Evolutionary conservation across 345 rosid genomes (phyloP).

Genomic region (Camelina laxa): DNA sequence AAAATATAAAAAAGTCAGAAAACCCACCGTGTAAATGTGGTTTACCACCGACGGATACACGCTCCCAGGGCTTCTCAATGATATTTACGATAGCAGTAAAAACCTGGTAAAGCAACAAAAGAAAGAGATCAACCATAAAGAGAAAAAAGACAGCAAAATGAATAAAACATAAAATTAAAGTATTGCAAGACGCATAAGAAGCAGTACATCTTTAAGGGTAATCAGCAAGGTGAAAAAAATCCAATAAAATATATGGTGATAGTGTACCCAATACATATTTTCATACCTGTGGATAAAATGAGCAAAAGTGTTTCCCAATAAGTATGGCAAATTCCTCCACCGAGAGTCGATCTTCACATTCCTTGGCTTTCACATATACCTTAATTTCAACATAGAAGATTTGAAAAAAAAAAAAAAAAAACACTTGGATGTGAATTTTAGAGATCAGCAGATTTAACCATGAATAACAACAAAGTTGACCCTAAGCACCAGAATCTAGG

Average conservation of each 20-base stretch:
- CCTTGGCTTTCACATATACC: slow-evolving; percentile 94
- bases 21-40: slow-evolving; percentile 78
- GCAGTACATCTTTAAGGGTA: not conserved
- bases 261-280: not conserved
- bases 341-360: slow-evolving; percentile 68
- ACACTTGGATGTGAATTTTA: not conserved
- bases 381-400: slow-evolving; percentile 28
- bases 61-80: slow-evolving; percentile 98
- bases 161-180: not conserved
- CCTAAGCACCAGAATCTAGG: not conserved
- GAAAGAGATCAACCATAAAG: not conserved
- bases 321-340: slow-evolving; percentile 82
- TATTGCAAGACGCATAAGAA: not conserved
- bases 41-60: slow-evolving; percentile 63
- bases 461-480: not conserved
- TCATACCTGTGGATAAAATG: slow-evolving; percentile 74
- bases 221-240: not conserved
- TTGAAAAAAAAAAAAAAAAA: no score
- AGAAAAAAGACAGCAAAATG: not conserved
- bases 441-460: not conserved
- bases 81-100: slow-evolving; percentile 67
- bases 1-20: not conserved
- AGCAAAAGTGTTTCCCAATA: slow-evolving; percentile 79
- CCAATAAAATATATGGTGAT: not conserved
- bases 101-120: slow-evolving; percentile 54